Base-by-base conservation (phyloP, 2,329 filamentous ascomycete genomes). In the Ophiostoma novo-ulmi region DNA sequence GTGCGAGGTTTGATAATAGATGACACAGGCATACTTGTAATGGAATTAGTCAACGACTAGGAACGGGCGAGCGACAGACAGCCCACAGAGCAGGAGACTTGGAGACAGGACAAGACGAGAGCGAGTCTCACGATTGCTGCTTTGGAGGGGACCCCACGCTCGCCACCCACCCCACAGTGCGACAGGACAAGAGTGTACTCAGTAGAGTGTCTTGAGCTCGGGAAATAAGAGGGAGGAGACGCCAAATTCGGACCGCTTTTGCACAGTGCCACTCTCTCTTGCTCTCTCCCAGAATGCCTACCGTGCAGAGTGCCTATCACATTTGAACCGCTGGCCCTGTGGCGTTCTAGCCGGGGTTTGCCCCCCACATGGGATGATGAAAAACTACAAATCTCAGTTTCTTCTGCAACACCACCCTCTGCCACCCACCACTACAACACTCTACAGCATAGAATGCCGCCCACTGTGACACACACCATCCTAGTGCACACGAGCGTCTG, bases 331-430 rank as follows among this genome's bases (percentile, higher is more conserved):
- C 52, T 58, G 52, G n/a, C 52, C 6, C 52, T 58, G 52, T 14
- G 22, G n/a, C 17, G 52, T 26, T 58, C 52, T 58, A 7, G 52
- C 52, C 22, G n/a, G 52, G 11, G 22, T 58, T 58, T 58, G 52
- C 52, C 52, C 52, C 52, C 52, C 52, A 58, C 52, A 58, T 58
- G 52, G 52, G 52, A 58, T 58, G n/a, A 58, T 58, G 52, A 58
- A 58, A 58, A 58, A 58, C 52, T 58, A 26, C 52, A 31, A 58
- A 26, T 58, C 52, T 58, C 52, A 31, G 26, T 58, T 31, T 63
- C 58, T 26, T 31, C 26, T 36, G 58, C 58, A 17, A 63, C 58
- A 63, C 58, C 52, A 63, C 26, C 58, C 22, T 20, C 44, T 52
- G 17, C 44, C 17, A 52, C 17, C 39, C n/a, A 10, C 52, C 52